These are phyloP conservation scores for Lyophyllum decastes DNA, from an alignment of 768 basidiomycete species.

Conservation along the genomic window DNA sequence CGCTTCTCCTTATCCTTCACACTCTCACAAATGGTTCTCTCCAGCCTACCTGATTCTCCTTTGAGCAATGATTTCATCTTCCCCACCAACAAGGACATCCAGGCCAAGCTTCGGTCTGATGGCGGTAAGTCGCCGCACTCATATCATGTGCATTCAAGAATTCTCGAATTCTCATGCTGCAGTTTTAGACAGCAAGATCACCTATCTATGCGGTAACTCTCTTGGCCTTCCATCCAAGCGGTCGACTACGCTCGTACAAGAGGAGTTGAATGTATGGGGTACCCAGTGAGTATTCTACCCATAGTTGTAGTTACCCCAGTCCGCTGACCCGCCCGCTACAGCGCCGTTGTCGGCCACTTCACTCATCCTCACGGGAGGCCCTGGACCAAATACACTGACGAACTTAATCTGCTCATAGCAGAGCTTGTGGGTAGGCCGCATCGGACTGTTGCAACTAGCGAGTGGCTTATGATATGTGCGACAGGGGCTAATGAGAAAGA, in stretches of 20 bases:
- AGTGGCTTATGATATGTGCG: constrained; percentile 23
- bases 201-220: constrained; percentile 96
- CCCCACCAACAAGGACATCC: constrained; percentile 55
- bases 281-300: constrained; percentile 47
- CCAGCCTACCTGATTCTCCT: constrained; percentile 28
- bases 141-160: not conserved
- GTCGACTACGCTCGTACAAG: constrained; percentile 69
- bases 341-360: constrained; percentile 89
- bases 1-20: not conserved
- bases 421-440: constrained; percentile 74
- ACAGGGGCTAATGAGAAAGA: constrained; percentile 85
- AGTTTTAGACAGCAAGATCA: constrained; percentile 52
- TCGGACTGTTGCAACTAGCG: not conserved
- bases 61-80: constrained; percentile 56
- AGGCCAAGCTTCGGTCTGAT: constrained; percentile 38
- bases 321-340: constrained; percentile 32
- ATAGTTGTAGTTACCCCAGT: constrained; percentile 11
- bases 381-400: constrained; percentile 80
- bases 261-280: constrained; percentile 87
- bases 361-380: constrained; percentile 80
- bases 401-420: constrained; percentile 73
- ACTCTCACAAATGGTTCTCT: constrained; percentile 3
- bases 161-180: constrained; percentile 5
- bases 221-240: constrained; percentile 81
- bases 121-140: constrained; percentile 32